These are phyloP conservation scores for Eutrema japonicum DNA, from an alignment of 345 rosid genomes.

Conservation along the genomic window DNA sequence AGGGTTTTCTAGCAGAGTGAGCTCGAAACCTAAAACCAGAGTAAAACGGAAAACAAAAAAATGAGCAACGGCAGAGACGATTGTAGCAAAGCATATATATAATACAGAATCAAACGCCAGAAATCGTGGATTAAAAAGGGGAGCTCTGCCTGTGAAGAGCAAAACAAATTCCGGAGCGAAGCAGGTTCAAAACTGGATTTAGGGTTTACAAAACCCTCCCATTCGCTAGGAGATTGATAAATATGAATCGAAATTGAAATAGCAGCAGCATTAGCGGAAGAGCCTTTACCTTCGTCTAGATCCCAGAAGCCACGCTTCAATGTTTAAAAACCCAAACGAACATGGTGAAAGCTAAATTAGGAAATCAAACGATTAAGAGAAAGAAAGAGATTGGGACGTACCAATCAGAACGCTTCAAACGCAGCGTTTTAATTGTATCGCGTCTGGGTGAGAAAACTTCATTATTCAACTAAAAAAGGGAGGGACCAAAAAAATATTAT, in stretches of 20 bases:
- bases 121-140: conserved; percentile 5
- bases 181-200: conserved; percentile 28
- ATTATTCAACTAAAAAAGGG: no score
- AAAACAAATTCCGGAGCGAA: background rate
- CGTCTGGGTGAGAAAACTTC: background rate
- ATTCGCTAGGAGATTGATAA: conserved; percentile 11
- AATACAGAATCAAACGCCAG: background rate
- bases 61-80: conserved; percentile 16
- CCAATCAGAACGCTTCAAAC: conserved; percentile 9
- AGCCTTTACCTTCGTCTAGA: conserved; percentile 31
- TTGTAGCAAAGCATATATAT: conserved; percentile 13
- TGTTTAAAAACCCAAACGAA: conserved; percentile 31
- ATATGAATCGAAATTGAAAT: conserved; percentile 17
- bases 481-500: no score
- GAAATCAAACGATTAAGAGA: conserved; percentile 31
- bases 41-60: conserved; percentile 20
- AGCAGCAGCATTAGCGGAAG: conserved; percentile 14
- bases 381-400: background rate
- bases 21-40: conserved; percentile 38
- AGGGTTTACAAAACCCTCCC: conserved; percentile 34
- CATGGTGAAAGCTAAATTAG: conserved; percentile 25
- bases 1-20: conserved; percentile 44
- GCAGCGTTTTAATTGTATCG: conserved; percentile 15
- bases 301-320: conserved; percentile 32
- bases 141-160: conserved; percentile 11